Base-by-base conservation (phyloP, 306 rosid genomes). In the Trifolium dubium region DNA sequence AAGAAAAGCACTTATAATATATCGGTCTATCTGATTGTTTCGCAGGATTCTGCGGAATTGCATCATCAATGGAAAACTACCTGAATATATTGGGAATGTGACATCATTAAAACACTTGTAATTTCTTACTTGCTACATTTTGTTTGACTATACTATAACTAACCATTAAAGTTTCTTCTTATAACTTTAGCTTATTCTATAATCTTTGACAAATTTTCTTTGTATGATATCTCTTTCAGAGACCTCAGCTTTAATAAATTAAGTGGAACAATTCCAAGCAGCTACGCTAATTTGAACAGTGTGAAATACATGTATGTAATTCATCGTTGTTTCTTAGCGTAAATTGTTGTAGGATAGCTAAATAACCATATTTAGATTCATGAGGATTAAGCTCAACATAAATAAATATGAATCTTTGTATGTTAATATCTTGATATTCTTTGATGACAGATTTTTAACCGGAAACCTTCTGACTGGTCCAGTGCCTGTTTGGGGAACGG, bases 391-490 rank as follows among this genome's bases (percentile, higher is more conserved):
- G 30, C 19, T 51, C 62, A 10, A 37, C 32, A 9, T 40, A 10
- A 13, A 43, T 46, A 59, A 14, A 39, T 37, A 19, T 54, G 47
- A n/a, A 10, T 15, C 23, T 56, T 17, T 28, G 9, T 19, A 34
- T 28, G 18, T 64, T 53, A 43, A 46, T 55, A 40, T 58, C 17
- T 60, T 76, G 71, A 29, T 64, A 46, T 44, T 68, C 8, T 54
- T 72, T 13, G 56, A 15, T 11, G 34, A 41, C 46, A 92, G 98
- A 79, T 87, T 84, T 82, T 84, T 92, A 60, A 90, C 92, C 31
- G 91, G 94, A 83, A 90, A 92, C 77, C 31, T 81, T 84, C 85
- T 92, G n/a, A 81, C 78, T 12, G 98, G 98, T 71, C 1, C 49
- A 1, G 69, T 84, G 75, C 96, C 91, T 31, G 10, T 15, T 5